phyloP scores from a whole-genome alignment of 495 filamentous ascomycete genomes.

The Aspergillus avenaceus region DNA sequence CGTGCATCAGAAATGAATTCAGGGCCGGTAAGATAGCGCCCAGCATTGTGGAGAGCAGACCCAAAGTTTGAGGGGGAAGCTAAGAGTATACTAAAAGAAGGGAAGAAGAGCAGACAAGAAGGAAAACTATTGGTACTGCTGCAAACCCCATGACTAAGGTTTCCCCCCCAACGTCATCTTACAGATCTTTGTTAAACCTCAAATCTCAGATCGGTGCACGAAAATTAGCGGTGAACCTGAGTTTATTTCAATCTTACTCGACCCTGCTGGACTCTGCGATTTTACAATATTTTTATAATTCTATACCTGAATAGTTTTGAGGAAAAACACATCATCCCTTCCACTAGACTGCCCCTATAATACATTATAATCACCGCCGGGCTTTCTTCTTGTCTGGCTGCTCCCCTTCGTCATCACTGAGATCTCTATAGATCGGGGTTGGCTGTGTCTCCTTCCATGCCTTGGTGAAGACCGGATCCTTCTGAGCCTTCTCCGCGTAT shows the following conservation, averaged over 20 bases:
- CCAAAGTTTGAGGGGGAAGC: not conserved
- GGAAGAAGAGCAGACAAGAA: not conserved
- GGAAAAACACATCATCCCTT: too few relatives aligned
- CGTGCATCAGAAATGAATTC: slow-evolving; percentile 5
- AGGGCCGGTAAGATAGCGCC: slow-evolving; percentile 1
- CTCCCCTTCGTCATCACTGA: slow-evolving; percentile 88
- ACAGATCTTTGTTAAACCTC: not conserved
- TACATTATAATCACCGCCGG: slow-evolving; percentile 29
- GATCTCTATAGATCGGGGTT: slow-evolving; percentile 82
- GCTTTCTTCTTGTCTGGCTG: slow-evolving; percentile 65
- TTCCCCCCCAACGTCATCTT: slow-evolving; percentile 16
- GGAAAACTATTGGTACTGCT: not conserved
- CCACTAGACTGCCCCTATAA: slow-evolving; percentile 1
- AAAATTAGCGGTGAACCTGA: too few relatives aligned
- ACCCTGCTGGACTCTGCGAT: too few relatives aligned
- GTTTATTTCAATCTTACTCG: too few relatives aligned
- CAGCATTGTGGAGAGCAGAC: slow-evolving; percentile 5
- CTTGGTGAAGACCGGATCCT: slow-evolving; percentile 88
- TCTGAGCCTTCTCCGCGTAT: slow-evolving; percentile 91
- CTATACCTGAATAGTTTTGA: too few relatives aligned
- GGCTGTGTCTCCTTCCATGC: slow-evolving; percentile 94
- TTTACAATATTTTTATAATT: too few relatives aligned
- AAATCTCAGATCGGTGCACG: too few relatives aligned
- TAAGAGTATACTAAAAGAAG: not conserved
- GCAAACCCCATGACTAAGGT: too few relatives aligned